Conservation (phyloP, 805 yeast species). For the Kodamaea hsintzibuensis region DNA sequence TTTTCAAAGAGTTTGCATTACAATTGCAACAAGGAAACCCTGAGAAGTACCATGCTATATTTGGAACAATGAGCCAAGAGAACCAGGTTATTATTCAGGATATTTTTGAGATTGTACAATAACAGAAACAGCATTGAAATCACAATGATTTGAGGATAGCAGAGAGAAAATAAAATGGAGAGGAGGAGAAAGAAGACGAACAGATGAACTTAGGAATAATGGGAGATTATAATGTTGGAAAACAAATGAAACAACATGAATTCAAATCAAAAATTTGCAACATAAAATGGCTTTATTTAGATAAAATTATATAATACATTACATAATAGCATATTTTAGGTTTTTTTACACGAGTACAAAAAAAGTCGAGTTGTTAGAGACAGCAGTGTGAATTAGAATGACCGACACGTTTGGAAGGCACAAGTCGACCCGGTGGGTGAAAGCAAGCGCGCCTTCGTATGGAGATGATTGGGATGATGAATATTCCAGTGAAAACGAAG, state of each 20-base stretch:
- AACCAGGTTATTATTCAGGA: constrained; percentile 31
- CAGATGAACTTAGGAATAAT: no score
- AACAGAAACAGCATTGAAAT: no score
- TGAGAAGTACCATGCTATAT: constrained; percentile 47
- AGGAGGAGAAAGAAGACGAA: no score
- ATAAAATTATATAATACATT: background rate
- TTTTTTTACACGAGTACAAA: background rate
- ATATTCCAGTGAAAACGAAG: constrained; percentile 9
- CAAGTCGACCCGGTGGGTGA: constrained; percentile 45
- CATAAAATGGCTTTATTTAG: background rate
- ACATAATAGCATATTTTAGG: constrained; percentile 2
- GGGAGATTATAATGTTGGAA: no score
- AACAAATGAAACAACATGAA: background rate
- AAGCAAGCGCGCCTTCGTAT: constrained; percentile 42
- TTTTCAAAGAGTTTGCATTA: constrained; percentile 58
- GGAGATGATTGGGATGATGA: constrained; percentile 46
- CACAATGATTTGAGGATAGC: no score
- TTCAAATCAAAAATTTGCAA: background rate
- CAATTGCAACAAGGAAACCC: constrained; percentile 49
- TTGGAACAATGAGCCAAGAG: constrained; percentile 36
- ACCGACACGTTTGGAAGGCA: constrained; percentile 43
- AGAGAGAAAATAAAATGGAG: no score
- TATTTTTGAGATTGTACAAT: constrained; percentile 21
- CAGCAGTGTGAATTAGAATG: constrained; percentile 13
- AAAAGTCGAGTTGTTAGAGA: background rate